phyloP scores from a whole-genome alignment of 192 early-diverging fungal species.

The Coemansia furcata region DNA sequence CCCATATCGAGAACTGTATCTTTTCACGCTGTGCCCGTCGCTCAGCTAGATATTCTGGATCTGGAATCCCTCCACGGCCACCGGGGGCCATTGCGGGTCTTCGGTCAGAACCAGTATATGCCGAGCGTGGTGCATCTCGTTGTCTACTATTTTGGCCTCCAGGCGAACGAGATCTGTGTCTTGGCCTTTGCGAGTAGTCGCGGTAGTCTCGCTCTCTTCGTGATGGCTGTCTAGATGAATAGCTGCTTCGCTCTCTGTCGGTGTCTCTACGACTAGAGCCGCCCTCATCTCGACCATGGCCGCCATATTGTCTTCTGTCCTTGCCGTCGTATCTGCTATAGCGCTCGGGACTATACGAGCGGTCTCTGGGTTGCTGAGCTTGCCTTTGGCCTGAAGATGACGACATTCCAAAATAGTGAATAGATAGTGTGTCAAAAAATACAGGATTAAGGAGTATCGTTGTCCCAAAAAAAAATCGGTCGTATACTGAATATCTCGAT shows the following conservation, averaged over 20 bases:
- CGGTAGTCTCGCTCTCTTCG: conserved; percentile 1
- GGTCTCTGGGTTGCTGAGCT: neutral
- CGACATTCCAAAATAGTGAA: neutral
- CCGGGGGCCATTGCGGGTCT: neutral
- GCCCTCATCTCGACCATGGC: neutral
- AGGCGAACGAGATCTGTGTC: neutral
- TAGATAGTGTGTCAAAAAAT: neutral
- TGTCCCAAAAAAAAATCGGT: neutral
- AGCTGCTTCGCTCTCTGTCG: neutral
- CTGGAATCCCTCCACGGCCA: conserved; percentile 11
- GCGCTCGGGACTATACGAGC: neutral
- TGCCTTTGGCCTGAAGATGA: neutral
- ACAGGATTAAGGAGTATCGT: too few species aligned
- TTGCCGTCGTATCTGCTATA: neutral
- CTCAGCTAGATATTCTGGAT: conserved; percentile 32
- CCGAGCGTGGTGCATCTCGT: neutral
- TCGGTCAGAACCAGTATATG: neutral
- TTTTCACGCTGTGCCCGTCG: conserved; percentile 45
- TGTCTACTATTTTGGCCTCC: neutral
- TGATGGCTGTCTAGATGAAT: neutral
- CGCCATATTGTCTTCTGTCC: neutral
- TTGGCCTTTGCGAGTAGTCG: neutral
- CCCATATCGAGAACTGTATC: conserved; percentile 56
- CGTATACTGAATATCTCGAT: neutral
- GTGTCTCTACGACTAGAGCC: neutral